phyloP scores from a whole-genome alignment of 1,284 basidiomycete genomes.

The Psilocybe mexicana region DNA sequence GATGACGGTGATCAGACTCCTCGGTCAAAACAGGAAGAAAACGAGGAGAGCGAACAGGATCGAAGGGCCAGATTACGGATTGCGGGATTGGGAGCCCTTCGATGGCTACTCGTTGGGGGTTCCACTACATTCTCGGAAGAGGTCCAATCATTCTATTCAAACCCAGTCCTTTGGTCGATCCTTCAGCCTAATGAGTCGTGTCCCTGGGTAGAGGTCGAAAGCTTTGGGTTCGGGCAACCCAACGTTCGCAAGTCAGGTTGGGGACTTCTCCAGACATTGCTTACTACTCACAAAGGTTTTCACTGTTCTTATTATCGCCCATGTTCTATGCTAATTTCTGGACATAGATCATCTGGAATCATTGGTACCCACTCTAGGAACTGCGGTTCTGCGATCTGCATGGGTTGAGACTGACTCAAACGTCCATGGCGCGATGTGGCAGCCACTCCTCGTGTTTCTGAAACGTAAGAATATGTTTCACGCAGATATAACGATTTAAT shows the following conservation, averaged over 20 bases:
- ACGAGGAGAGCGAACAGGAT: constrained; percentile 69
- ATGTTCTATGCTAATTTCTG: constrained; percentile 6
- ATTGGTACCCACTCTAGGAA: constrained; percentile 50
- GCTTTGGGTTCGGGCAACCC: constrained; percentile 65
- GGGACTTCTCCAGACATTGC: constrained; percentile 46
- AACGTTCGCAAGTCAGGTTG: constrained; percentile 69
- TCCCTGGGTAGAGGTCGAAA: constrained; percentile 46
- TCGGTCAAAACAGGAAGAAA: constrained; percentile 50
- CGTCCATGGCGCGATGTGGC: constrained; percentile 71
- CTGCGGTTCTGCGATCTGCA: constrained; percentile 67
- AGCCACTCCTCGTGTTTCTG: constrained; percentile 70
- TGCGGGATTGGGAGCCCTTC: constrained; percentile 69
- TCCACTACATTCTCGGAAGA: constrained; percentile 27
- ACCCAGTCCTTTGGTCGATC: constrained; percentile 60
- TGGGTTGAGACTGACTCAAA: constrained; percentile 75
- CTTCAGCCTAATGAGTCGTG: constrained; percentile 46
- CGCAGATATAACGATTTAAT: not conserved
- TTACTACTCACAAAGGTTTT: constrained; percentile 46
- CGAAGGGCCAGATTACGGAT: constrained; percentile 71
- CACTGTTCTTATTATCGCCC: not conserved
- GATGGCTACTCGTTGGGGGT: constrained; percentile 60
- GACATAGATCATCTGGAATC: constrained; percentile 38
- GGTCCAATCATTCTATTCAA: constrained; percentile 44
- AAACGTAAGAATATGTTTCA: constrained; percentile 49
- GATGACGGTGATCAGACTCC: constrained; percentile 27